Evolutionary conservation across 495 filamentous ascomycete genomes (phyloP).

Genomic region (Xylaria palmicola): DNA sequence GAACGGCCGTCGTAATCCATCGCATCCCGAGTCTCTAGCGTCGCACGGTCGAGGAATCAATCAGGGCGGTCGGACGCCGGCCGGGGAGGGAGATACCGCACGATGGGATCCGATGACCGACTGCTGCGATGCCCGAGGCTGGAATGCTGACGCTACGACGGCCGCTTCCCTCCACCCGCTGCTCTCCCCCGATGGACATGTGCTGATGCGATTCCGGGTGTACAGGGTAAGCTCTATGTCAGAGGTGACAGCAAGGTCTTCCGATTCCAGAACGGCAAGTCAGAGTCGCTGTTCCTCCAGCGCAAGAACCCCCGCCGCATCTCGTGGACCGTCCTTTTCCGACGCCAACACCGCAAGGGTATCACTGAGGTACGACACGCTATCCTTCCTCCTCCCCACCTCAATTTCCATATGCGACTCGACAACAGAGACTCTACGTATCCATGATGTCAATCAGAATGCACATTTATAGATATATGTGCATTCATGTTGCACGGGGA

Average conservation of each 20-base stretch:
- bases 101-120: too few species aligned
- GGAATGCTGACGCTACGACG: slow-evolving; percentile 6
- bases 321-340: slow-evolving; percentile 96
- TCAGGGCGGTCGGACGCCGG: too few species aligned
- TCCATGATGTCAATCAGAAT: not conserved
- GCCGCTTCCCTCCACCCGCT: not conserved
- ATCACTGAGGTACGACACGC: slow-evolving; percentile 88
- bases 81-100: too few species aligned
- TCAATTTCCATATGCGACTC: not conserved
- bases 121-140: not conserved
- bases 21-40: slow-evolving; percentile 12
- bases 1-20: slow-evolving; percentile 16
- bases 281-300: slow-evolving; percentile 99
- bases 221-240: slow-evolving; percentile 95
- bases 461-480: not conserved
- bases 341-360: slow-evolving; percentile 99
- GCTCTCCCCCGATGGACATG: not conserved
- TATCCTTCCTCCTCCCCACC: not conserved
- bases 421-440: not conserved
- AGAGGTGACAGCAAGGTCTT: slow-evolving; percentile 99
- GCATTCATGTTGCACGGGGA: not conserved
- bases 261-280: slow-evolving; percentile 99
- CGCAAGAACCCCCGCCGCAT: slow-evolving; percentile 99
- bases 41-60: not conserved
- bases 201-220: slow-evolving; percentile 19